These are phyloP conservation scores for Amyloporia xantha DNA, from an alignment of 768 basidiomycete genomes.

Conservation along the genomic window DNA sequence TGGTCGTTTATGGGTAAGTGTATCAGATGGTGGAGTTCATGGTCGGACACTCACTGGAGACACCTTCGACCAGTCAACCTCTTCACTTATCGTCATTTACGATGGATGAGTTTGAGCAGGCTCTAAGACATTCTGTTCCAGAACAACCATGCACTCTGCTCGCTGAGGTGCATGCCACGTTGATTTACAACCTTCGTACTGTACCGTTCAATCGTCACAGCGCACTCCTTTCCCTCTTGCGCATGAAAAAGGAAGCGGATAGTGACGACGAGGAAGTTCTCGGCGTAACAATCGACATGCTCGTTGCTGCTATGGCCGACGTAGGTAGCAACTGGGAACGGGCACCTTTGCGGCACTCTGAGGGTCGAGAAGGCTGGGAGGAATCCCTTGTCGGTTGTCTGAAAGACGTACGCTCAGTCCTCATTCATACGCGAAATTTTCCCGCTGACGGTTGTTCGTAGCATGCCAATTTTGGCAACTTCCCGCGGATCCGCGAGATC, in stretches of 20 bases:
- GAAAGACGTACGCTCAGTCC: conserved; percentile 65
- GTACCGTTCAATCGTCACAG: conserved; percentile 71
- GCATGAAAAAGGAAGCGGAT: conserved; percentile 34
- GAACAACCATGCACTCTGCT: conserved; percentile 75
- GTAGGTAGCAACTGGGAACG: conserved; percentile 86
- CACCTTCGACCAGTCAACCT: conserved; percentile 52
- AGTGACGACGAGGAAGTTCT: conserved; percentile 35
- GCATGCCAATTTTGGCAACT: conserved; percentile 69
- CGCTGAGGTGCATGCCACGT: conserved; percentile 80
- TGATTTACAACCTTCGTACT: conserved; percentile 88
- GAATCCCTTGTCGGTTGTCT: conserved; percentile 83
- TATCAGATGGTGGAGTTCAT: neutral
- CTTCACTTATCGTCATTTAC: conserved; percentile 84
- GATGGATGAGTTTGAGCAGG: conserved; percentile 87
- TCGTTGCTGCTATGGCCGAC: conserved; percentile 67
- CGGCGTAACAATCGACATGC: conserved; percentile 55
- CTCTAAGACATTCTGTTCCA: conserved; percentile 65
- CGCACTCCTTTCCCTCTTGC: conserved; percentile 60
- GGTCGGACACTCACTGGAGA: neutral
- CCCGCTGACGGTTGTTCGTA: conserved; percentile 23
- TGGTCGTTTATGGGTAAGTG: conserved; percentile 87
- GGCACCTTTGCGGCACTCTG: conserved; percentile 61
- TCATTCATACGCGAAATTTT: neutral
- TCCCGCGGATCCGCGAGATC: conserved; percentile 66
- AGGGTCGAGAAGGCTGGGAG: conserved; percentile 86